Percentiles rank a stretch among this genome's conserved stretches.
phyloP scores from a whole-genome alignment of 2,329 filamentous ascomycete genomes.

The Aspergillus sp. region DNA sequence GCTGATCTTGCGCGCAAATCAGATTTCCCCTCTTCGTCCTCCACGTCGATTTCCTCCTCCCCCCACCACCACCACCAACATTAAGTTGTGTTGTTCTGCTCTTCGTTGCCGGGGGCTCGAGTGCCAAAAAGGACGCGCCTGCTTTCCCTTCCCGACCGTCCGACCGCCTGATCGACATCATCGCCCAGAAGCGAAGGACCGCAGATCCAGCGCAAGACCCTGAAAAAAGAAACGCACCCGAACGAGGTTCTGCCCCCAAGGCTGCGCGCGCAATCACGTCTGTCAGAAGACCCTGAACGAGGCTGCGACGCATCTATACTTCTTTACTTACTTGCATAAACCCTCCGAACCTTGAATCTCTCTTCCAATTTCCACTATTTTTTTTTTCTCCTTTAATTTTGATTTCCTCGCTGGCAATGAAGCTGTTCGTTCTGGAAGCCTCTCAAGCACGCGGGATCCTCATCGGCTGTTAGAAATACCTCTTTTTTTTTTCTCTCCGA shows the following conservation, averaged over 20 bases:
- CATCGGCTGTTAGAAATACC: slow-evolving; percentile 6
- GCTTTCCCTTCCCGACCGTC: slow-evolving; percentile 13
- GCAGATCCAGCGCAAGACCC: slow-evolving; percentile 6
- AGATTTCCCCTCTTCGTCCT: neutral
- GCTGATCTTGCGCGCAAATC: neutral
- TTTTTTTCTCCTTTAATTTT: neutral
- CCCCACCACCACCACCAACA: slow-evolving; percentile 3
- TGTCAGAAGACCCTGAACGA: neutral
- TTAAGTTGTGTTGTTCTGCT: slow-evolving; percentile 4
- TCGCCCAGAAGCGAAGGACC: slow-evolving; percentile 1
- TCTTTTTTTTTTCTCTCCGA: neutral
- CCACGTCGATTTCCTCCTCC: neutral
- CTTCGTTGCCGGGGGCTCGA: slow-evolving; percentile 13
- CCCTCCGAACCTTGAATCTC: slow-evolving; percentile 6
- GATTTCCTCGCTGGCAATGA: slow-evolving; percentile 18
- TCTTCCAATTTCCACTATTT: neutral
- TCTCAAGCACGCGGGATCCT: slow-evolving; percentile 14
- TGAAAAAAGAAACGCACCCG: slow-evolving; percentile 1
- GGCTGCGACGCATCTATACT: neutral
- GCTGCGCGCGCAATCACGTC: neutral
- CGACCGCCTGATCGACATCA: slow-evolving; percentile 11
- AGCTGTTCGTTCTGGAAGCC: slow-evolving; percentile 10
- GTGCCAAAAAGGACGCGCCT: slow-evolving; percentile 7
- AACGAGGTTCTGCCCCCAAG: neutral
- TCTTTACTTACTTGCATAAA: slow-evolving; percentile 1